phyloP scores from a whole-genome alignment of 2,329 filamentous ascomycete genomes.

The Aspergillus fischeri region DNA sequence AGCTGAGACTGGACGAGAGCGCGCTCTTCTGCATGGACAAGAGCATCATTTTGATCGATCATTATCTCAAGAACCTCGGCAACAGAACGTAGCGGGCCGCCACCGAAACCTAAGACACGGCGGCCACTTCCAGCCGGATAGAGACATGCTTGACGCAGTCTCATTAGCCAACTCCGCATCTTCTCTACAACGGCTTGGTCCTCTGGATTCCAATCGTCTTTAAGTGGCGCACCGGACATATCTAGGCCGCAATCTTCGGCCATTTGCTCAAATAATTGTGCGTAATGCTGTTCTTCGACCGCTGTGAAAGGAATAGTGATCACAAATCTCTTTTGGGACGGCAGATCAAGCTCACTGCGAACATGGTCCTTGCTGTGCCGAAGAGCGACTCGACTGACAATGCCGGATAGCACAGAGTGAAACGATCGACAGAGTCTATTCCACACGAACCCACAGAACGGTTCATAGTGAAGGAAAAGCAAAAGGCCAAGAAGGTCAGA shows the following conservation, averaged over 20 bases:
- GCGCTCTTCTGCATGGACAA: conserved; percentile 66
- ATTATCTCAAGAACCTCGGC: conserved; percentile 84
- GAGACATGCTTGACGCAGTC: conserved; percentile 75
- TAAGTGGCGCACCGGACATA: conserved; percentile 58
- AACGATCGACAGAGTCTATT: conserved; percentile 59
- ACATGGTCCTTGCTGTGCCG: conserved; percentile 83
- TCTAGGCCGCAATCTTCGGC: conserved; percentile 65
- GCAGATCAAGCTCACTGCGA: conserved; percentile 72
- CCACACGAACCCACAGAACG: conserved; percentile 70
- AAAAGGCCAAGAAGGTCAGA: conserved; percentile 76
- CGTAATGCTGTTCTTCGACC: conserved; percentile 87
- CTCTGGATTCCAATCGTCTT: conserved; percentile 62
- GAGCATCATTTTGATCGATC: conserved; percentile 76
- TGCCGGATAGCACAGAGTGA: conserved; percentile 59
- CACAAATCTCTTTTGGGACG: conserved; percentile 77
- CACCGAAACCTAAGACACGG: conserved; percentile 58
- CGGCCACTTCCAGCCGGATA: conserved; percentile 71
- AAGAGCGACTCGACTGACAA: conserved; percentile 70
- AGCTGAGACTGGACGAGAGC: conserved; percentile 61
- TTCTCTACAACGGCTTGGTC: conserved; percentile 54
- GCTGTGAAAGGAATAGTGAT: conserved; percentile 87
- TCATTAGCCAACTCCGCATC: conserved; percentile 76
- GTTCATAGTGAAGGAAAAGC: conserved; percentile 73
- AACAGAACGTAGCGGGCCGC: conserved; percentile 71
- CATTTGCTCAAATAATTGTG: conserved; percentile 70